phyloP scores from a whole-genome alignment of 1,139 yeast genomes.

The Nematodospora anomalae region DNA sequence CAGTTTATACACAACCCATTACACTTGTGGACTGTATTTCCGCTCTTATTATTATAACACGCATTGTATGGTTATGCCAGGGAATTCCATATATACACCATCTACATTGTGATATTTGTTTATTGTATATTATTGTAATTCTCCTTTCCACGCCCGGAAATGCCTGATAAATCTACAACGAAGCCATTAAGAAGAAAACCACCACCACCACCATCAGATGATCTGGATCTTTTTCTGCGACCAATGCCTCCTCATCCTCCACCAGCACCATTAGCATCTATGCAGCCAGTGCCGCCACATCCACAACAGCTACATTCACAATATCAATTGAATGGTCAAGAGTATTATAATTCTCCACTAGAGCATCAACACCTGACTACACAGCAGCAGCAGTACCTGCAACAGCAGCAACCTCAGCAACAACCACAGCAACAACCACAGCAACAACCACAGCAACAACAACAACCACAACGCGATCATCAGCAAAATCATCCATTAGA shows the following conservation, averaged over 20 bases:
- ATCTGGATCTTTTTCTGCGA: background rate
- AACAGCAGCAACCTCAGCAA: too few species aligned
- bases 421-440: too few species aligned
- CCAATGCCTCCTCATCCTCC: background rate
- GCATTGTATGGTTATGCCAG: too few species aligned
- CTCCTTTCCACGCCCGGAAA: too few species aligned
- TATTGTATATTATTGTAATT: too few species aligned
- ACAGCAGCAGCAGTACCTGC: background rate
- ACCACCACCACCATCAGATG: conserved; percentile 22
- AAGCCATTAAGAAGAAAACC: conserved; percentile 31
- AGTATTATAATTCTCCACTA: background rate
- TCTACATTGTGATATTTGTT: too few species aligned
- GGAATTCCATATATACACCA: too few species aligned
- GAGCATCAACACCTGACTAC: background rate
- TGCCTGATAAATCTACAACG: too few species aligned
- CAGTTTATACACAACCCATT: too few species aligned
- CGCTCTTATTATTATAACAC: too few species aligned
- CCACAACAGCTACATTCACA: conserved; percentile 1
- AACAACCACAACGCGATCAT: conserved; percentile 2
- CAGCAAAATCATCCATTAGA: background rate
- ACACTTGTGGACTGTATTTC: too few species aligned
- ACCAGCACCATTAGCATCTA: background rate
- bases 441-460: conserved; percentile 1
- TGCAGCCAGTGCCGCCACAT: conserved; percentile 3
- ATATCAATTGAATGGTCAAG: background rate